Base-by-base conservation (phyloP, 2,329 filamentous ascomycete genomes). In the Aspergillus sp. region DNA sequence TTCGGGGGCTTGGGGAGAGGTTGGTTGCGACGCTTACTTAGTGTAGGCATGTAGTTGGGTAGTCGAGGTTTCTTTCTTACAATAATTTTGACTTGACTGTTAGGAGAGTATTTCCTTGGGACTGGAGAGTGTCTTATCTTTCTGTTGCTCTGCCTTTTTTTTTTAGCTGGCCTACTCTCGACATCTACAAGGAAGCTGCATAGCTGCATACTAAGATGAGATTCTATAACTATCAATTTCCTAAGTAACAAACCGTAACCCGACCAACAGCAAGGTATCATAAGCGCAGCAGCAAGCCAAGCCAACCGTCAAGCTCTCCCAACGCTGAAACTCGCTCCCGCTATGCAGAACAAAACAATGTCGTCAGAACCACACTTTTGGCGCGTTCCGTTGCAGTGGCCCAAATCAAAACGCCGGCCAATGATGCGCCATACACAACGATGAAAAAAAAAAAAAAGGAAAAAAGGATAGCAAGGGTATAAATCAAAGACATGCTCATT, bases 1-100 rank as follows among this genome's bases (percentile, higher is more conserved):
- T 88, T 57, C 70, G 76, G 55, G 66, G 61, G 0, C 69, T 86
- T 1, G 86, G 86, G 0, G 79, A 87, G 65, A 74, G 71, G 65
- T 74, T 88, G 47, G 75, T 88, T n/a, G 59, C n/a, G 7, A 41
- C 38, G 10, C 28, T 48, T 32, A n/a, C 13, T 23, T 8, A 36
- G 32, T 28, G 25, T 28, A 28, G 25, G 7, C 25, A 28, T 19
- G 2, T 19, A 19, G 19, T 19, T 19, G 19, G 19, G 19, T 19
- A 19, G 19, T 19, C 19, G 19, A 19, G 19, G 19, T 2, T 19
- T 19, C 19, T 19, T 19, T 19, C 19, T 19, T 19, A 19, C 19
- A 19, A 2, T 19, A 19, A 19, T 19, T 2, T 2, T 19, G 19
- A 19, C 1, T 19, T 19, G 19, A 19, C 19, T 19, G 19, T 19